These are phyloP conservation scores for Hypoxylon perforatum DNA, from an alignment of 495 filamentous ascomycete genomes.

Conservation along the genomic window DNA sequence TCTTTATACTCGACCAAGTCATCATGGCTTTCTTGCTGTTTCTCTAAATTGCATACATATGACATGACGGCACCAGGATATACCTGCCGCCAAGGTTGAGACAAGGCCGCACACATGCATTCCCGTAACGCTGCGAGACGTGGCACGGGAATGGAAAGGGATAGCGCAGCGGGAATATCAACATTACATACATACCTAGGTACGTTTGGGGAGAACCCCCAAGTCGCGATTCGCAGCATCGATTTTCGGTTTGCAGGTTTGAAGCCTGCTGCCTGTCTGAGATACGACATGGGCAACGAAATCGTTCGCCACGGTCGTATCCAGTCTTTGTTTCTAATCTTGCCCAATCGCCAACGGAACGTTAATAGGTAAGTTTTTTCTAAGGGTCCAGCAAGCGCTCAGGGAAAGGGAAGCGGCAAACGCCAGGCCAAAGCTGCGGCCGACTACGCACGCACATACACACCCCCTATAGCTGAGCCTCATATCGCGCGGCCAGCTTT, in stretches of 20 bases:
- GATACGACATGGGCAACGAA: neutral
- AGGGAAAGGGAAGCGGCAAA: too few species aligned
- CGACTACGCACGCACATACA: conserved; percentile 1
- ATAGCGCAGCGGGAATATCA: too few species aligned
- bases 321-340: too few species aligned
- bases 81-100: conserved; percentile 33
- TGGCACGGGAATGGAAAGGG: conserved; percentile 27
- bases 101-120: conserved; percentile 37
- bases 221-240: conserved; percentile 10
- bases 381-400: neutral
- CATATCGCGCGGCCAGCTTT: conserved; percentile 21
- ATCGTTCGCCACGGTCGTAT: too few species aligned
- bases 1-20: neutral
- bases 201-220: too few species aligned
- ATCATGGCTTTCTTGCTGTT: neutral
- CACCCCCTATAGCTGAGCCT: conserved; percentile 16
- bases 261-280: too few species aligned
- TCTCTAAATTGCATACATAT: too few species aligned
- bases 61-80: conserved; percentile 4
- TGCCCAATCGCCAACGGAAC: too few species aligned
- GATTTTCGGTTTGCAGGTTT: conserved; percentile 29
- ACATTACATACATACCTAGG: too few species aligned
- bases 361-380: too few species aligned
- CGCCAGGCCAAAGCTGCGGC: conserved; percentile 4
- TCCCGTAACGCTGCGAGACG: conserved; percentile 32